Base-by-base conservation (phyloP, 805 yeast genomes). In the Candida easanensis region DNA sequence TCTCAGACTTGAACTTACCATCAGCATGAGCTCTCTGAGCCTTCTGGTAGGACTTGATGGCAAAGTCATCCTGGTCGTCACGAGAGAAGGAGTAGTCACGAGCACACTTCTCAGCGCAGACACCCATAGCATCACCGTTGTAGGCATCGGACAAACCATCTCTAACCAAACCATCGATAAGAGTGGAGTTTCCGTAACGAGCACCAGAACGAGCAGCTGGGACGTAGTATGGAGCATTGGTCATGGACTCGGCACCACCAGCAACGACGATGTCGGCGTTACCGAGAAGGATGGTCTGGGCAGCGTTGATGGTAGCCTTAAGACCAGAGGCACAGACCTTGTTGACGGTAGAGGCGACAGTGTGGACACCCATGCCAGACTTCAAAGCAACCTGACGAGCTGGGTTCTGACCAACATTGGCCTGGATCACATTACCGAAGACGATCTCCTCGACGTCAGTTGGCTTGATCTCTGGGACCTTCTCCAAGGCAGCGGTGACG, bases 211-310 rank as follows among this genome's bases (percentile, higher is more conserved):
- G 85, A 33, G 93, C 89, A 45, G 80, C 63, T 45, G 96, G 93
- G 44, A 88, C 61, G 64, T 91, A 91, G 76, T 90, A 91, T 42
- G 99, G 99, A 27, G 90, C 79, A 64, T 93, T 91, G 47, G 96
- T 74, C 99, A 93, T 91, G 45, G 96, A 84, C 71, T 93, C 99
- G 55, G 96, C 93, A 62, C 99, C 99, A 55, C 98, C 99, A 26
- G 93, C 95, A 53, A 93, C 85, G 36, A 93, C 93, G 47, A 93
- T 82, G 60, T 90, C 97, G 44, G 96, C 95, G 51, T 76, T 73
- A 42, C 98, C 97, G 52, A 93, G 77, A 61, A 85, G 66, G 56
- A 91, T 90, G 41, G 90, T 72, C 71, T 90, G 98, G 32, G 97
- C 89, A 50, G 87, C 99, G 47, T 86, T 68, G 57, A 90, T 88